phyloP scores from a whole-genome alignment of 805 yeast species.

The Monosporozyma servazzii region DNA sequence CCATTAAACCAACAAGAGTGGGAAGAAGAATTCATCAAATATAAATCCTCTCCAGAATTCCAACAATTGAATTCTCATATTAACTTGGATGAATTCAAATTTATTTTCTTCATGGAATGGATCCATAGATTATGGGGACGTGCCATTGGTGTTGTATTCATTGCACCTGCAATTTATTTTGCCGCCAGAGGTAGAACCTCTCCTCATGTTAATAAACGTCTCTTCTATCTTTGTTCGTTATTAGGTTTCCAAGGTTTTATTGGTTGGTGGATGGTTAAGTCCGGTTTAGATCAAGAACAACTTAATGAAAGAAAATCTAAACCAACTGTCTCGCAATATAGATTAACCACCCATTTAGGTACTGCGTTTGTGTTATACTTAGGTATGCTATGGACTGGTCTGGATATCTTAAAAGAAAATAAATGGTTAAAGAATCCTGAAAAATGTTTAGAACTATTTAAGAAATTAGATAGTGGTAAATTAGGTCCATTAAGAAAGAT shows the following conservation, averaged over 20 bases:
- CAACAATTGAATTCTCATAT: constrained; percentile 74
- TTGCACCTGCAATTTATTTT: constrained; percentile 79
- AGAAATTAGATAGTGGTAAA: constrained; percentile 52
- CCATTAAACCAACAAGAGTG: constrained; percentile 76
- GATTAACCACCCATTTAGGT: constrained; percentile 88
- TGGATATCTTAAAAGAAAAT: constrained; percentile 69
- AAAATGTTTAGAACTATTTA: constrained; percentile 43
- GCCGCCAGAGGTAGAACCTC: constrained; percentile 59
- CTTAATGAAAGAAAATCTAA: constrained; percentile 73
- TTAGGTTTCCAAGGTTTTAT: constrained; percentile 91
- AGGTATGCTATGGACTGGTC: constrained; percentile 86
- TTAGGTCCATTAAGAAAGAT: constrained; percentile 48
- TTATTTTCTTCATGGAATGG: constrained; percentile 97
- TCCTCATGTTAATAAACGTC: constrained; percentile 52
- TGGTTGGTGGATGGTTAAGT: constrained; percentile 99
- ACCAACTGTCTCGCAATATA: constrained; percentile 95
- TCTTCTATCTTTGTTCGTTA: constrained; percentile 63
- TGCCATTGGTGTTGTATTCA: constrained; percentile 73
- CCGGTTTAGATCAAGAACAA: constrained; percentile 79
- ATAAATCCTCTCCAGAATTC: constrained; percentile 84
- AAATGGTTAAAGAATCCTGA: constrained; percentile 59
- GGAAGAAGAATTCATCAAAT: constrained; percentile 75
- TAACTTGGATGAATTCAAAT: constrained; percentile 84
- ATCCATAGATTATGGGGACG: constrained; percentile 89
- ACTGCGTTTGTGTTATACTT: constrained; percentile 83